Evolutionary conservation across 2,329 filamentous ascomycete species (phyloP).

Genomic region (Aphanoascus verrucosus): DNA sequence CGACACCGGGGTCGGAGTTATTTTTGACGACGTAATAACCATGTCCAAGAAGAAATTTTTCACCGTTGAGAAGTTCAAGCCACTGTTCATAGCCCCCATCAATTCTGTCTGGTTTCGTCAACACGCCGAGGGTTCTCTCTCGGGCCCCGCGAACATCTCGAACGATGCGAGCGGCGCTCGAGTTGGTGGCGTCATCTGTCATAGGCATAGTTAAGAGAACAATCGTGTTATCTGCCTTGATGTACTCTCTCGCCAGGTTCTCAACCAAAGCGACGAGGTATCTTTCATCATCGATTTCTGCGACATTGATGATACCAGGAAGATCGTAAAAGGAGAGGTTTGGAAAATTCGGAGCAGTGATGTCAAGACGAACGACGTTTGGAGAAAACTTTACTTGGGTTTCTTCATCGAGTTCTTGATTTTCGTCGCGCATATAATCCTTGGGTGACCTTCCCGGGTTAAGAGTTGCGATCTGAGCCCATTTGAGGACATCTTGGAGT

Average conservation of each 20-base stretch:
- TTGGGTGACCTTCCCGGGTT: slow-evolving; percentile 50
- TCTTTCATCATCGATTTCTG: slow-evolving; percentile 51
- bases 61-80: slow-evolving; percentile 51
- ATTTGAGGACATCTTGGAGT: slow-evolving; percentile 57
- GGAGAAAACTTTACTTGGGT: slow-evolving; percentile 61
- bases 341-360: slow-evolving; percentile 59
- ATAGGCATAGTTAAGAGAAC: slow-evolving; percentile 69
- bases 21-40: slow-evolving; percentile 68
- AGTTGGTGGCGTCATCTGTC: slow-evolving; percentile 67
- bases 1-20: slow-evolving; percentile 35
- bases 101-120: slow-evolving; percentile 71
- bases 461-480: slow-evolving; percentile 66
- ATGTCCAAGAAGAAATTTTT: slow-evolving; percentile 54
- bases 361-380: slow-evolving; percentile 67
- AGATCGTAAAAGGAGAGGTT: slow-evolving; percentile 76
- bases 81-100: slow-evolving; percentile 48
- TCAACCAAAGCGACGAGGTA: slow-evolving; percentile 63
- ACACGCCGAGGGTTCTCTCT: slow-evolving; percentile 57
- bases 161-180: slow-evolving; percentile 57
- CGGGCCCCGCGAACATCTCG: slow-evolving; percentile 44
- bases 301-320: slow-evolving; percentile 67
- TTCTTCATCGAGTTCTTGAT: slow-evolving; percentile 26
- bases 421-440: slow-evolving; percentile 45
- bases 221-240: slow-evolving; percentile 57
- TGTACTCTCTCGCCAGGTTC: slow-evolving; percentile 59